These are phyloP conservation scores for Poterioochromonas sp. DNA, from an alignment of 352 stramenopile species.

Conservation along the genomic window DNA sequence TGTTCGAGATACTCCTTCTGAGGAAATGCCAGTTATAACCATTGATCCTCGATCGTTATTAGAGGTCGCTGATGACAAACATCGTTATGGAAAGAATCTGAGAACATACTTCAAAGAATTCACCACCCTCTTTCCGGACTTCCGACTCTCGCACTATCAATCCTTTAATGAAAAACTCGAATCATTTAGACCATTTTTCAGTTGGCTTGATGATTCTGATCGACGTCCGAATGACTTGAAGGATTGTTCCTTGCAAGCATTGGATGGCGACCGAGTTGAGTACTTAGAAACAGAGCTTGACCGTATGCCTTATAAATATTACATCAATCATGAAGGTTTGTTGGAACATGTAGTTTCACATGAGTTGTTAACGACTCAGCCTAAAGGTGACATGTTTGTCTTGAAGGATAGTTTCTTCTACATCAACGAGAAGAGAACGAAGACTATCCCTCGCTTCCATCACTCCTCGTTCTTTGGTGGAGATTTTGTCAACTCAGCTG, in stretches of 20 bases:
- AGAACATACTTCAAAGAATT: conserved; percentile 92
- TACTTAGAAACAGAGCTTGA: conserved; percentile 81
- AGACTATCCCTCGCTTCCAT: conserved; percentile 72
- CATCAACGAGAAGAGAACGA: conserved; percentile 83
- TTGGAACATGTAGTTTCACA: conserved; percentile 52
- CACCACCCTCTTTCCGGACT: conserved; percentile 49
- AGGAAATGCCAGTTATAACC: too few species aligned
- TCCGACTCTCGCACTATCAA: conserved; percentile 53
- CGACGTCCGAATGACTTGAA: conserved; percentile 66
- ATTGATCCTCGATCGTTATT: neutral
- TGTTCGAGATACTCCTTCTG: too few species aligned
- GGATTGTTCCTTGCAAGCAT: neutral
- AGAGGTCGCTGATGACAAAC: conserved; percentile 26
- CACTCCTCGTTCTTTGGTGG: conserved; percentile 93
- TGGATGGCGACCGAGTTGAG: conserved; percentile 80
- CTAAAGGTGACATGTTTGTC: conserved; percentile 83
- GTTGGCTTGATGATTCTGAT: conserved; percentile 72
- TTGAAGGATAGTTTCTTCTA: conserved; percentile 84
- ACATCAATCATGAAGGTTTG: conserved; percentile 52
- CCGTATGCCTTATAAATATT: conserved; percentile 74
- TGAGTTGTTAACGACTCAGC: neutral
- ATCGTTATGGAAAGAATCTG: conserved; percentile 90
- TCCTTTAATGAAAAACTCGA: conserved; percentile 52
- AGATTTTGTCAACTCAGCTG: conserved; percentile 87
- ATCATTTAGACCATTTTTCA: conserved; percentile 46